Percentiles rank a stretch among this genome's conserved stretches.
These are phyloP conservation scores for Aspergillus conjunctus DNA, from an alignment of 495 filamentous ascomycete genomes.

Conservation along the genomic window DNA sequence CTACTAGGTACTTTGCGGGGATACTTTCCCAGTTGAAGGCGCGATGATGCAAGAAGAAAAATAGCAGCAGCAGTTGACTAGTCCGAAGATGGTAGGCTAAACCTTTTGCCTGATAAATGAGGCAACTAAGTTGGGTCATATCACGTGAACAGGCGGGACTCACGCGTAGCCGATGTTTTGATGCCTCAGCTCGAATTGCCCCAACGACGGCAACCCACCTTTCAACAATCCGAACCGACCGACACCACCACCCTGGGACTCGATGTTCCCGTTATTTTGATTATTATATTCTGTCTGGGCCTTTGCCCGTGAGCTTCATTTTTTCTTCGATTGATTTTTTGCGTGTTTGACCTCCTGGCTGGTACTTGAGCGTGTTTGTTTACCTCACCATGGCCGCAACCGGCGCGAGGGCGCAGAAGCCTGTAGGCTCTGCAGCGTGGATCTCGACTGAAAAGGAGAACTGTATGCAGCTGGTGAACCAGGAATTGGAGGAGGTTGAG, in stretches of 20 bases:
- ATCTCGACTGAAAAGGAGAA: slow-evolving; percentile 67
- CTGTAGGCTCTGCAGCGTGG: slow-evolving; percentile 69
- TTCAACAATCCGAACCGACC: slow-evolving; percentile 15
- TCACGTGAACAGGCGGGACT: slow-evolving; percentile 28
- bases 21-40: no score
- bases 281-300: slow-evolving; percentile 13
- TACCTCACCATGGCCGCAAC: slow-evolving; percentile 51
- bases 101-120: no score
- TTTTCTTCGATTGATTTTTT: slow-evolving; percentile 1
- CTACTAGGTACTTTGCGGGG: no score
- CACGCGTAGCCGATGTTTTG: slow-evolving; percentile 36
- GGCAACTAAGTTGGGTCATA: no score
- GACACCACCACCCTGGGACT: slow-evolving; percentile 9
- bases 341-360: slow-evolving; percentile 6
- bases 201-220: slow-evolving; percentile 16
- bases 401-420: slow-evolving; percentile 50
- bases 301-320: not conserved
- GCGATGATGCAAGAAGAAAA: no score
- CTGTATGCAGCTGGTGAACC: slow-evolving; percentile 59
- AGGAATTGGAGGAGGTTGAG: slow-evolving; percentile 86
- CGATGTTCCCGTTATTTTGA: slow-evolving; percentile 15
- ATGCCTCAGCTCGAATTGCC: slow-evolving; percentile 23
- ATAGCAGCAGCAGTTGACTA: no score
- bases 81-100: no score
- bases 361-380: slow-evolving; percentile 36